A percentile compares a stretch with the other conserved stretches of the same genome.
Conservation (phyloP, 306 rosid genomes). For the Cucumis melo region DNA sequence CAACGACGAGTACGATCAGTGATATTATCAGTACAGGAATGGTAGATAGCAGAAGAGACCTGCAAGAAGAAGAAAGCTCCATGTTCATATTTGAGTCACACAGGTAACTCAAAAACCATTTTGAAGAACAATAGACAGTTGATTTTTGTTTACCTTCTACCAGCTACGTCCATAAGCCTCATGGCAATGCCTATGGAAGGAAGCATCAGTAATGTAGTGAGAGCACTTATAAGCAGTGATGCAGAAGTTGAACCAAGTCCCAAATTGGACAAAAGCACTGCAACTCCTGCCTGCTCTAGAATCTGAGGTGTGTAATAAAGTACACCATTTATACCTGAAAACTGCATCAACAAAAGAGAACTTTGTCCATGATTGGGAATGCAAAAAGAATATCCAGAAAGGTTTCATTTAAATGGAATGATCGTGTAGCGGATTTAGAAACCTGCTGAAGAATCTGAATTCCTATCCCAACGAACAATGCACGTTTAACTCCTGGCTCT, state of each 20-base stretch:
- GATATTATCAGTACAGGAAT: constrained; percentile 18
- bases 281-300: constrained; percentile 33
- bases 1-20: constrained; percentile 20
- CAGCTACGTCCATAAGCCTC: constrained; percentile 27
- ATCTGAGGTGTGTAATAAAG: constrained; percentile 33
- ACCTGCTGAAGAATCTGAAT: constrained; percentile 35
- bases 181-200: constrained; percentile 28
- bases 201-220: constrained; percentile 33
- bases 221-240: constrained; percentile 24
- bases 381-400: background rate
- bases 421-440: background rate
- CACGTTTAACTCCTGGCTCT: constrained; percentile 30
- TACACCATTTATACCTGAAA: constrained; percentile 32
- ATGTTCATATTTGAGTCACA: background rate
- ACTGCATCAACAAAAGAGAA: constrained; percentile 7
- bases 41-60: constrained; percentile 22
- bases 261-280: constrained; percentile 21
- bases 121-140: background rate
- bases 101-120: background rate
- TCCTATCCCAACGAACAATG: constrained; percentile 22
- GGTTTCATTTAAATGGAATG: background rate
- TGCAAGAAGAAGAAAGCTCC: constrained; percentile 2
- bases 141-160: constrained; percentile 16
- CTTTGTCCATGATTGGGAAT: background rate
- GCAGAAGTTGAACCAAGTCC: constrained; percentile 24